Evolutionary conservation across 2,329 filamentous ascomycete genomes (phyloP), one percentile per base, ranked within the genome.

Genomic region (Arthrobotrys megalospora): DNA sequence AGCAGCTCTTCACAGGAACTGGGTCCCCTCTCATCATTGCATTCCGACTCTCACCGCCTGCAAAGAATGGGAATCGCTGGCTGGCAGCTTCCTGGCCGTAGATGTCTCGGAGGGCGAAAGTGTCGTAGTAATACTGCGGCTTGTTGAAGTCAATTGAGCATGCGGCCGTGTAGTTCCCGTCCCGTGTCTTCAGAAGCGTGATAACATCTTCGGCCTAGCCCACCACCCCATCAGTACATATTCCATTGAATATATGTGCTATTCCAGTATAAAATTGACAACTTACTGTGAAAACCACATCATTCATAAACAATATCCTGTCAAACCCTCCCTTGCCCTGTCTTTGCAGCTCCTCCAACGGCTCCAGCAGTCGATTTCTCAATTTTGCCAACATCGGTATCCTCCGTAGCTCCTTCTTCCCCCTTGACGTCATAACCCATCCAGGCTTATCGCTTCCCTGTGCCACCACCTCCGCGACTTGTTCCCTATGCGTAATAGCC

Each of bases 351-450:
- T 87, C 85, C 32, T 87, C 82, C 79, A 93, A 82, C 7, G 90
- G 90, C 76, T 87, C 83, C 80, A 93, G 83, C n/a, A 88, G 89
- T 80, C 85, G 83, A 83, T 94, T 93, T 47, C 92, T 87, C 72
- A 92, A 81, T 28, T 85, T 86, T 0, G 92, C 88, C 19, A 93
- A 85, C 82, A 91, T 93, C 0, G 91, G 91, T 78, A 93, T 93
- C 19, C 91, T 86, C 60, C 91, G 85, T 76, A 91, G 82, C 81
- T 91, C 89, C 75, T 84, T 87, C 79, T 85, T 85, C 0, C 87
- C 87, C 28, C 85, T 81, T 6, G 87, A 83, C n/a, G 89, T 91
- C 34, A 86, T 83, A 34, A 93, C 87, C 91, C 91, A 93, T 0
- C 91, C 91, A 3, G 86, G 85, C 19, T 77, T 77, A 47, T 77